phyloP scores from a whole-genome alignment of 2,329 filamentous ascomycete genomes.

The Eurotiales sp. region DNA sequence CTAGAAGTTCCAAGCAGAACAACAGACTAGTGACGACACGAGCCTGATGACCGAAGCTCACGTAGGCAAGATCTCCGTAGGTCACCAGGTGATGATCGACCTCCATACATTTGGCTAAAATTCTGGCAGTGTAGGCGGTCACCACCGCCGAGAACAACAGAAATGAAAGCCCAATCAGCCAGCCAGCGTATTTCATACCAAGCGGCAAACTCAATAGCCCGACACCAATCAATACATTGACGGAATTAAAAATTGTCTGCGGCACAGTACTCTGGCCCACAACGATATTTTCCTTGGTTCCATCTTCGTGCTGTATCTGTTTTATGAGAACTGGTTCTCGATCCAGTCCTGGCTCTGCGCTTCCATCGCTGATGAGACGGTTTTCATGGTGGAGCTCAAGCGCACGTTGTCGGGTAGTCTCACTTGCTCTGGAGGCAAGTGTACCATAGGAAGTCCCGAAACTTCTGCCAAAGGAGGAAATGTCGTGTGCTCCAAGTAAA shows the following conservation, averaged over 20 bases:
- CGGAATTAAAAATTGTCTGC: slow-evolving; percentile 94
- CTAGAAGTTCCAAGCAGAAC: slow-evolving; percentile 83
- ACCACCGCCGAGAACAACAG: slow-evolving; percentile 69
- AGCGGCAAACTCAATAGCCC: slow-evolving; percentile 85
- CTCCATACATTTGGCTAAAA: slow-evolving; percentile 85
- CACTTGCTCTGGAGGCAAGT: slow-evolving; percentile 54
- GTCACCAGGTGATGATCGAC: slow-evolving; percentile 82
- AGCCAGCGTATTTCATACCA: slow-evolving; percentile 81
- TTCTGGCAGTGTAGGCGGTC: slow-evolving; percentile 80
- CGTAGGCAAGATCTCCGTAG: slow-evolving; percentile 88
- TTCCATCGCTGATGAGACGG: slow-evolving; percentile 32
- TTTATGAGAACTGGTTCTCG: slow-evolving; percentile 78
- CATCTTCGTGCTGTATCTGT: slow-evolving; percentile 78
- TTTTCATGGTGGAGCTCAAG: slow-evolving; percentile 53
- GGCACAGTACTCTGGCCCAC: slow-evolving; percentile 93
- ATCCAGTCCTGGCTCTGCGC: slow-evolving; percentile 54
- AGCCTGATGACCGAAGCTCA: slow-evolving; percentile 80
- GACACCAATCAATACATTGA: slow-evolving; percentile 87
- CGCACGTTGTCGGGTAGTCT: slow-evolving; percentile 55
- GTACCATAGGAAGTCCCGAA: slow-evolving; percentile 64
- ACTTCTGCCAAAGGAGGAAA: slow-evolving; percentile 67
- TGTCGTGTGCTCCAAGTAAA: slow-evolving; percentile 46
- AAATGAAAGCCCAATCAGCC: slow-evolving; percentile 76
- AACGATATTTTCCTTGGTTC: slow-evolving; percentile 76
- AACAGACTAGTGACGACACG: slow-evolving; percentile 78